A percentile compares a stretch with the other conserved stretches of the same genome.
Conservation (phyloP, 2,329 filamentous ascomycete species). For the Aspergillus pseudoglaucus region DNA sequence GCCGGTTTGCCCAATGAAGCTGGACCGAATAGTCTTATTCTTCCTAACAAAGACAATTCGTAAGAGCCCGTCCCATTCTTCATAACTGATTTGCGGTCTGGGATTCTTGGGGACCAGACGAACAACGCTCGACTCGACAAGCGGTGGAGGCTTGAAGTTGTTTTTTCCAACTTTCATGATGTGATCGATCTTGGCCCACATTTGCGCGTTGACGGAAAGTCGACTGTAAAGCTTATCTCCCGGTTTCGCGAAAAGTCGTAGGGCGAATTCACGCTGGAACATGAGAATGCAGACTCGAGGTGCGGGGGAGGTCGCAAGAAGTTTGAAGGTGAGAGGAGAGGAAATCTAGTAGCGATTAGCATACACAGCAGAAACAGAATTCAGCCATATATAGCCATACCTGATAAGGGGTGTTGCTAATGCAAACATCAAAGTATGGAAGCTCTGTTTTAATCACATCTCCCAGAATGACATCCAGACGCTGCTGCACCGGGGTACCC, state of each 20-base stretch:
- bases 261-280: conserved; percentile 84
- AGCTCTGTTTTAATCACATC: conserved; percentile 88
- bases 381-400: conserved; percentile 25
- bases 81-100: conserved; percentile 80
- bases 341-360: conserved; percentile 57
- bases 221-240: conserved; percentile 85
- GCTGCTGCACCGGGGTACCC: conserved; percentile 74
- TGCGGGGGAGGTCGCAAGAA: conserved; percentile 72
- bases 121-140: conserved; percentile 87
- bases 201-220: conserved; percentile 88
- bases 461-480: conserved; percentile 80
- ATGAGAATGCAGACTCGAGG: conserved; percentile 84
- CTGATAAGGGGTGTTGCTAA: conserved; percentile 69
- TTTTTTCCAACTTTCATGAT: conserved; percentile 93
- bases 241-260: conserved; percentile 79
- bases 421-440: conserved; percentile 75
- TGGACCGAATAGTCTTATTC: conserved; percentile 81
- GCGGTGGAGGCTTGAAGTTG: conserved; percentile 92
- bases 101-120: conserved; percentile 82
- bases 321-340: conserved; percentile 83
- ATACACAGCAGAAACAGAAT: conserved; percentile 1
- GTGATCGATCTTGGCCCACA: conserved; percentile 67
- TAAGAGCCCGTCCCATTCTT: conserved; percentile 90
- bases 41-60: conserved; percentile 77
- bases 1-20: conserved; percentile 72